phyloP scores from a whole-genome alignment of 2,329 filamentous ascomycete species.

The Trichoderma polysporum region DNA sequence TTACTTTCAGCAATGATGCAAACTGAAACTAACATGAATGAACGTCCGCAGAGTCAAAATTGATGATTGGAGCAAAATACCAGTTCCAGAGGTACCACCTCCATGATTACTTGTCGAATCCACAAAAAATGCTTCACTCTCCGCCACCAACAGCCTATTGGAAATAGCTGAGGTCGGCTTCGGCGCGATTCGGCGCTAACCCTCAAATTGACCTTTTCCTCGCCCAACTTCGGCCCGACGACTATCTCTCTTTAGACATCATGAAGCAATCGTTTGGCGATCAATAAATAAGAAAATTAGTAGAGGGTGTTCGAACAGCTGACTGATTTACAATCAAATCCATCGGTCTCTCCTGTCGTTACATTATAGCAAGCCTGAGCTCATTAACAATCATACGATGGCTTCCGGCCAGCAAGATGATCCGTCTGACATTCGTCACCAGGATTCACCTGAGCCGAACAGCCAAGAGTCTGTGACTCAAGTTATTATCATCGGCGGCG shows the following conservation, averaged over 20 bases:
- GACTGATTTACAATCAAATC: no score
- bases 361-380: not conserved
- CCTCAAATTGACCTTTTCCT: not conserved
- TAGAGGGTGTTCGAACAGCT: not conserved
- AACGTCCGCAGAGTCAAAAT: no score
- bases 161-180: not conserved
- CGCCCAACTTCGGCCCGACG: not conserved
- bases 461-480: not conserved
- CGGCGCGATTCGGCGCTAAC: not conserved
- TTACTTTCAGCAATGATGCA: no score
- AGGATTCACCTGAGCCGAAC: not conserved
- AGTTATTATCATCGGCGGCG: conserved; percentile 44
- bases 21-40: not conserved
- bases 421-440: not conserved
- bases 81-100: no score
- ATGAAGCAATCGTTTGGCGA: not conserved
- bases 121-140: not conserved
- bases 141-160: no score
- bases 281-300: not conserved
- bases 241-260: not conserved
- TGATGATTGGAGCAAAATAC: no score
- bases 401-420: not conserved
- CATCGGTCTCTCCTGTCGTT: not conserved
- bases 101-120: not conserved
- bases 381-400: not conserved